Base-by-base conservation (phyloP, 2,329 filamentous ascomycete species). In the Fusarium liriodendri region DNA sequence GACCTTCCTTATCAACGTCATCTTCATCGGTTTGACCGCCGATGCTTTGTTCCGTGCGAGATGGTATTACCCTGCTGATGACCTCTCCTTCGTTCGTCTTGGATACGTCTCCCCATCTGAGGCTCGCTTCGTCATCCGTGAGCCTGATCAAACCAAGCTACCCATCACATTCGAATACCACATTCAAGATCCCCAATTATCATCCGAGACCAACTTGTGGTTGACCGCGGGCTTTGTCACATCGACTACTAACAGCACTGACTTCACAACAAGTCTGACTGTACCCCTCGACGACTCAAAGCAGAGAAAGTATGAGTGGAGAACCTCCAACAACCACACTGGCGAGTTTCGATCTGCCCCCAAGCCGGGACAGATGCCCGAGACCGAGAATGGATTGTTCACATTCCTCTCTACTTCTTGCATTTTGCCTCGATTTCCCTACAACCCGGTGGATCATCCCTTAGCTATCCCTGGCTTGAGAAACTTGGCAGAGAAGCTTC, bases 351-450 rank as follows among this genome's bases (percentile, higher is more conserved):
- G 89, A 5, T 92, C 94, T 0, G 92, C 95, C 2, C 94, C 96
- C 1, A 89, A 87, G 38, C 85, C 91, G 0, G 95, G 95, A 13
- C 86, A 89, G 2, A 87, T 89, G 72, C 89, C 91, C 0, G 84
- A 87, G 18, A 86, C 88, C 6, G 87, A 88, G 50, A 88, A 91
- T 59, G 92, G 92, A 45, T 92, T 91, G 66, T 96, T 98, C 77
- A 97, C 94, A 0, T 99, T 99, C 80, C 84, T 98, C 9, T 95
- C 95, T 5, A 97, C 95, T 0, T 98, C 95, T 47, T 99, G 97
- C 83, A 95, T 98, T 78, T 94, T 98, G 77, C 93, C 93, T 13
- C 93, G 95, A 20, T 95, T 98, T 65, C 97, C 97, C 0, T 99
- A 99, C 83, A 94, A 89, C 50, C 93, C 94, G 0, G 83, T 95